These are phyloP conservation scores for Didymella segeticola DNA, from an alignment of 2,329 filamentous ascomycete species.

Conservation along the genomic window DNA sequence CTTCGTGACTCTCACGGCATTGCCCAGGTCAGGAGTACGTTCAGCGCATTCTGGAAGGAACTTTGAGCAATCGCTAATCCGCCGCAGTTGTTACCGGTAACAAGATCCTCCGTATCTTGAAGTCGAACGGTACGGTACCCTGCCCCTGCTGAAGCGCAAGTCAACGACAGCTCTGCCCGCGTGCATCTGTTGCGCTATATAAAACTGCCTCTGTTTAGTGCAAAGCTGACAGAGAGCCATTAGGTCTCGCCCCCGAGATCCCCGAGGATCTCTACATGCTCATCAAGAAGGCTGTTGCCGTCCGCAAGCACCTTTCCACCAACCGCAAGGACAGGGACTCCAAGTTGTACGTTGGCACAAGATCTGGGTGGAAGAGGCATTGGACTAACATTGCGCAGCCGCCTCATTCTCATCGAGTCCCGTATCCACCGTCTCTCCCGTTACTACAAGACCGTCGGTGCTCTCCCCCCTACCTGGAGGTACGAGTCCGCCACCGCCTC, in stretches of 20 bases:
- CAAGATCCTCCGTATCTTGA: constrained; percentile 99
- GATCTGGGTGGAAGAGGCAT: not conserved
- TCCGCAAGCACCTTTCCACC: constrained; percentile 99
- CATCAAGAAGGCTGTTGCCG: constrained; percentile 94
- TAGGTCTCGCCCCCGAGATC: constrained; percentile 97
- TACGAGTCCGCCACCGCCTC: constrained; percentile 95
- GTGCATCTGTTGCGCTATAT: constrained; percentile 73
- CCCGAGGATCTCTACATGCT: constrained; percentile 99
- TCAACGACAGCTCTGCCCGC: constrained; percentile 43
- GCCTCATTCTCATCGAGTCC: constrained; percentile 99
- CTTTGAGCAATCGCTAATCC: constrained; percentile 20
- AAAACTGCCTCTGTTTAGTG: constrained; percentile 54
- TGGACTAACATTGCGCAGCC: constrained; percentile 53
- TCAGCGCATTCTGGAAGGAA: constrained; percentile 6
- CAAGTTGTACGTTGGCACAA: constrained; percentile 71
- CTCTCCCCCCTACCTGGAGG: constrained; percentile 91
- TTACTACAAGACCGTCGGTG: constrained; percentile 98
- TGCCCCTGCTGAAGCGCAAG: constrained; percentile 51
- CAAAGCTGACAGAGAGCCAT: constrained; percentile 46
- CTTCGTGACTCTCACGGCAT: constrained; percentile 98
- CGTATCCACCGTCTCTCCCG: constrained; percentile 99
- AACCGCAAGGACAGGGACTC: constrained; percentile 99
- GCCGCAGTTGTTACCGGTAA: constrained; percentile 73
- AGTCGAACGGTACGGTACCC: constrained; percentile 86
- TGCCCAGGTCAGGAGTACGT: constrained; percentile 93